Evolutionary conservation across 73 alveolate genomes (phyloP).

Genomic region (Paramecium tetraurelia): DNA sequence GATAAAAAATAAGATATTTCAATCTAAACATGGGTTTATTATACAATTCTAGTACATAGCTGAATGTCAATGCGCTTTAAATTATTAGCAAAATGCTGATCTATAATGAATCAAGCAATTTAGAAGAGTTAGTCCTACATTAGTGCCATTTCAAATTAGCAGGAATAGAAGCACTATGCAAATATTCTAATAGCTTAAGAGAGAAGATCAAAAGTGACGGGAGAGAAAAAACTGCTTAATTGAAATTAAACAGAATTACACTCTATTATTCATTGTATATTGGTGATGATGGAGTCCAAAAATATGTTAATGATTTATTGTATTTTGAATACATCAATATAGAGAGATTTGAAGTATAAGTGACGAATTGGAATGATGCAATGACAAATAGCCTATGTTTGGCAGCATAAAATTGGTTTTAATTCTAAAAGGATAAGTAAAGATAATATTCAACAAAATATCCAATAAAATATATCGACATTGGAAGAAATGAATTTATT

Average conservation of each 20-base stretch:
- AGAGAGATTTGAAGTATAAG: conserved; percentile 10
- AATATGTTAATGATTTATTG: neutral
- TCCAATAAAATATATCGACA: neutral
- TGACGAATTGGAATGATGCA: neutral
- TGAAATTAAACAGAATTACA: neutral
- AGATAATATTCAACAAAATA: neutral
- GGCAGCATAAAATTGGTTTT: neutral
- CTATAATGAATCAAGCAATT: neutral
- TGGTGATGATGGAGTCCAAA: neutral
- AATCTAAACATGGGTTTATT: neutral
- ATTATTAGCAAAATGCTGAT: neutral
- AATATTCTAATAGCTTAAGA: neutral
- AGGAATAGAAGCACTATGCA: neutral
- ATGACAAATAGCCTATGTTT: neutral
- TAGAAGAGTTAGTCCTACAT: neutral
- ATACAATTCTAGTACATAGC: neutral
- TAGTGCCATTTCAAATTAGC: conserved; percentile 17
- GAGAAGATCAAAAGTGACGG: neutral
- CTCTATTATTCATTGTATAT: conserved; percentile 12
- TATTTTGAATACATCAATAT: neutral
- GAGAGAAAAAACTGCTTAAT: neutral
- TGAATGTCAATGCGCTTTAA: neutral
- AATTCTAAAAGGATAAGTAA: neutral
- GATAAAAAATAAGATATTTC: neutral
- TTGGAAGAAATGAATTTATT: conserved; percentile 34